Conservation (phyloP, 2,329 filamentous ascomycete genomes). For the Claviceps arundinis region DNA sequence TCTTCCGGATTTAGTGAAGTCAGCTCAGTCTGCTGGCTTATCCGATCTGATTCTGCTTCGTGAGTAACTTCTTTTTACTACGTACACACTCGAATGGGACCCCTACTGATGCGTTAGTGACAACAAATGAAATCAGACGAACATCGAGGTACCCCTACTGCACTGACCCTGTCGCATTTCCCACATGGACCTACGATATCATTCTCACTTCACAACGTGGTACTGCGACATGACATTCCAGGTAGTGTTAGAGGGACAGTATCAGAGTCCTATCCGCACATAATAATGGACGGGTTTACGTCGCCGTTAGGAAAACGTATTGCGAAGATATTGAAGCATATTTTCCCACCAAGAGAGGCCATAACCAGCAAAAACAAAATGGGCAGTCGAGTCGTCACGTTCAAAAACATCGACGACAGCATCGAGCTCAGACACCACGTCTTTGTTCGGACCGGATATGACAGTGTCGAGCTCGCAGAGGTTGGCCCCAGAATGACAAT, state of each 20-base stretch:
- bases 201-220: conserved; percentile 85
- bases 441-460: conserved; percentile 84
- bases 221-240: conserved; percentile 84
- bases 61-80: neutral
- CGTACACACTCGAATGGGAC: neutral
- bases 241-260: conserved; percentile 78
- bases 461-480: conserved; percentile 78
- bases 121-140: conserved; percentile 30
- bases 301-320: conserved; percentile 69
- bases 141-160: conserved; percentile 83
- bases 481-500: conserved; percentile 96
- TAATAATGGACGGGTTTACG: conserved; percentile 90
- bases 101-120: too few relatives aligned
- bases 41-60: conserved; percentile 73
- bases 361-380: conserved; percentile 59
- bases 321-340: conserved; percentile 81
- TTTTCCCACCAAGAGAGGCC: conserved; percentile 80
- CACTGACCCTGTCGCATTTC: conserved; percentile 74
- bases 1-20: conserved; percentile 70
- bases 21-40: conserved; percentile 66
- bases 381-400: conserved; percentile 80
- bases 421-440: conserved; percentile 77
- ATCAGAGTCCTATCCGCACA: conserved; percentile 81
- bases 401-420: conserved; percentile 85
- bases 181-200: conserved; percentile 71